Evolutionary conservation across 2,329 filamentous ascomycete genomes (phyloP).

Genomic region (Herpotrichia juniperi): DNA sequence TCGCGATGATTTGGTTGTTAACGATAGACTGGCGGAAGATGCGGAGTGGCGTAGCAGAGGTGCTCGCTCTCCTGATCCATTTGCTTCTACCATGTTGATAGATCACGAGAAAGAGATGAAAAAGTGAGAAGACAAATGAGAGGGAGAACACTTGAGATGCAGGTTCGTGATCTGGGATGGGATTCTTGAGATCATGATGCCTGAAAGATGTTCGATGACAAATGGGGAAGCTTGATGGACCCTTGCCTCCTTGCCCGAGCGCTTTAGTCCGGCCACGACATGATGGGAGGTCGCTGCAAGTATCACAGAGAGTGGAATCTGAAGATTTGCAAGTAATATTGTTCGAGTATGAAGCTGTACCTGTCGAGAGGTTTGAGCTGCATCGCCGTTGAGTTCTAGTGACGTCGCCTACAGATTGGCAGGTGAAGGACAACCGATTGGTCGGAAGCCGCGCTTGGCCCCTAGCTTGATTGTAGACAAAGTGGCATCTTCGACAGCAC

Average conservation of each 20-base stretch:
- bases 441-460: slow-evolving; percentile 25
- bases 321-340: background rate
- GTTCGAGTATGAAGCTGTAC: background rate
- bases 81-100: slow-evolving; percentile 19
- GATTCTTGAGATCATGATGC: slow-evolving; percentile 7
- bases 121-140: background rate
- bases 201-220: slow-evolving; percentile 10
- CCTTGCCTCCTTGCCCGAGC: slow-evolving; percentile 6
- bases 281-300: background rate
- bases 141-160: background rate
- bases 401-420: slow-evolving; percentile 7
- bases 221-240: slow-evolving; percentile 5
- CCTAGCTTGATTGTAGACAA: slow-evolving; percentile 28
- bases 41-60: slow-evolving; percentile 31
- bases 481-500: slow-evolving; percentile 39
- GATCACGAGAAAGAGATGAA: background rate
- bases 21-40: slow-evolving; percentile 23
- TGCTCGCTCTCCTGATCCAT: slow-evolving; percentile 26
- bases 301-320: background rate
- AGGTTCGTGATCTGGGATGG: slow-evolving; percentile 4
- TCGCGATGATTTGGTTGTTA: slow-evolving; percentile 9
- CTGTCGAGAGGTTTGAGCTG: background rate
- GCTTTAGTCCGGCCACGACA: slow-evolving; percentile 16
- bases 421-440: slow-evolving; percentile 33
- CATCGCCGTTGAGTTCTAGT: background rate